A percentile compares a stretch with the other conserved stretches of the same genome.
These are phyloP conservation scores for Flueggea neowawraea DNA, from an alignment of 441 rosid species.

Conservation along the genomic window DNA sequence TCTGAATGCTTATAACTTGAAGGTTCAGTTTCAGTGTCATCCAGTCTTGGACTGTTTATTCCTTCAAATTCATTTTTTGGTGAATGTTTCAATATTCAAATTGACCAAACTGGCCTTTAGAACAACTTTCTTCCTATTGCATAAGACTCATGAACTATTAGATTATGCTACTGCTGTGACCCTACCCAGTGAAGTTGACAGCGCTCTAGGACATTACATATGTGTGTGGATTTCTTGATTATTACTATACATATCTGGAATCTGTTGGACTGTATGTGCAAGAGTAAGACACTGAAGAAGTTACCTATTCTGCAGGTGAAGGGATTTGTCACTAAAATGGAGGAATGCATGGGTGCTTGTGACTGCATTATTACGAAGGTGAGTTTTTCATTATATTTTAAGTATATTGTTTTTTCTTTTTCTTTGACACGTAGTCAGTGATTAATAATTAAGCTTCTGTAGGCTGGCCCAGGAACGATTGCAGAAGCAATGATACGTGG, in stretches of 20 bases:
- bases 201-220: not conserved
- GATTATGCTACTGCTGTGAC: no score
- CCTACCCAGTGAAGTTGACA: no score
- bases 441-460: constrained; percentile 12
- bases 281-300: constrained; percentile 20
- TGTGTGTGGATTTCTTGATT: not conserved
- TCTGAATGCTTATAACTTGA: no score
- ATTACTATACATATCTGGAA: no score
- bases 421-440: not conserved
- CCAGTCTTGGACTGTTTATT: no score
- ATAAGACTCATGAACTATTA: not conserved
- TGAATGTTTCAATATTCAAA: not conserved
- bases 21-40: no score
- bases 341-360: constrained; percentile 98
- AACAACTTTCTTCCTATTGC: not conserved
- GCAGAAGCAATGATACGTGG: constrained; percentile 99
- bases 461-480: constrained; percentile 99
- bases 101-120: not conserved
- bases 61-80: not conserved
- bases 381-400: constrained; percentile 2
- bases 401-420: constrained; percentile 2
- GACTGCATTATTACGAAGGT: constrained; percentile 99
- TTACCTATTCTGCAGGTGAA: constrained; percentile 50
- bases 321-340: constrained; percentile 89
- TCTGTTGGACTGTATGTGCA: not conserved